These are phyloP conservation scores for Cladophialophora exuberans DNA, from an alignment of 2,329 filamentous ascomycete species.

Conservation along the genomic window DNA sequence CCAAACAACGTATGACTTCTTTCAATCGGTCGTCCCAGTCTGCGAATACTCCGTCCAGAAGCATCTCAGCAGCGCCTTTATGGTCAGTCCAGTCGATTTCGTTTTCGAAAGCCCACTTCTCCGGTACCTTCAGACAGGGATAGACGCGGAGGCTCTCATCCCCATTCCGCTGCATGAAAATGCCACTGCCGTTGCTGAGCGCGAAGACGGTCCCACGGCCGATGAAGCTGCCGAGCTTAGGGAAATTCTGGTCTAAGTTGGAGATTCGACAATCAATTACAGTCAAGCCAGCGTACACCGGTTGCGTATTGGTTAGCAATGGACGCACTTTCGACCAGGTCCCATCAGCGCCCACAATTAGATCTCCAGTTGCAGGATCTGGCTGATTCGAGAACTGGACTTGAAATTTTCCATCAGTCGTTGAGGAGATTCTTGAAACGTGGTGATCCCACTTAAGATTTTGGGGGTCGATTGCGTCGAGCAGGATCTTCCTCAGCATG, in stretches of 20 bases:
- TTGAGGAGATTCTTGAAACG: not conserved
- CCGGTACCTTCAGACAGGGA: slow-evolving; percentile 1
- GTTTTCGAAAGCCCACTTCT: not conserved
- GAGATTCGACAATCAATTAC: slow-evolving; percentile 1
- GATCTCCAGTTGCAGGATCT: slow-evolving; percentile 14
- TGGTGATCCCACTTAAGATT: slow-evolving; percentile 1
- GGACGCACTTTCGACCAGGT: slow-evolving; percentile 36
- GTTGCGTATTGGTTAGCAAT: slow-evolving; percentile 30
- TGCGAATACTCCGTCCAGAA: not conserved
- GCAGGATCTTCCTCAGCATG: not conserved
- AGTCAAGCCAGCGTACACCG: slow-evolving; percentile 29
- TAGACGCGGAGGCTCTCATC: slow-evolving; percentile 22
- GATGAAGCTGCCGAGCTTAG: not conserved
- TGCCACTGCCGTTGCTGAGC: not conserved
- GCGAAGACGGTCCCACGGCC: not conserved
- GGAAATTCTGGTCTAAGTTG: not conserved
- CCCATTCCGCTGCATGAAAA: slow-evolving; percentile 3
- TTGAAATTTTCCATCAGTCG: not conserved
- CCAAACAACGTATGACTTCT: not conserved
- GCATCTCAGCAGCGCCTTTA: not conserved
- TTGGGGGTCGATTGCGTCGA: not conserved
- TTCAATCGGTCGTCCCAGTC: slow-evolving; percentile 3
- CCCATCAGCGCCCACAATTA: slow-evolving; percentile 34
- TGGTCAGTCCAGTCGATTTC: not conserved
- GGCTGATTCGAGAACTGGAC: not conserved